Evolutionary conservation across 306 rosid genomes (phyloP), one percentile per base, ranked within the genome.

Genomic region (Gleditsia sinensis): DNA sequence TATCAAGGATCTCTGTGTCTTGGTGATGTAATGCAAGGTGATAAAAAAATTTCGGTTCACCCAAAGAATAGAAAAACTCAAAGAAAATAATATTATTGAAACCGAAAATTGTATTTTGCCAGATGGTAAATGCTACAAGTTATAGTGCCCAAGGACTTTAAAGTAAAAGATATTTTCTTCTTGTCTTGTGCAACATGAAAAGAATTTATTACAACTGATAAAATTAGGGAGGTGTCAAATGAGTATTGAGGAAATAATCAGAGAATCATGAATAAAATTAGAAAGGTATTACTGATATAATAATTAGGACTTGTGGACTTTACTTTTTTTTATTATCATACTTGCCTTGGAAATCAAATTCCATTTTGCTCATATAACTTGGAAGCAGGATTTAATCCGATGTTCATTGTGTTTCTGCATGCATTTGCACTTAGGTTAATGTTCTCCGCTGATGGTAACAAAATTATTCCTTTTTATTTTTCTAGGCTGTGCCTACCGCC

Each of bases 401-500:
- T n/a, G n/a, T n/a, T 17, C 19, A 25, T 5, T 65, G 9, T 67
- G 39, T 40, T 32, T 30, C 19, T 42, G 19, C 71, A 34, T 24
- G 30, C n/a, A 21, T 73, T 27, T 59, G 11, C 65, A 13, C 39
- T 71, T 24, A 21, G 13, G 9, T 36, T 39, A 16, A 6, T 60
- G 23, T 60, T 53, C 11, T 68, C 64, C 55, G 39, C 61, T 40
- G 63, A 37, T 24, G 63, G 21, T 59, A 42, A 71, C 45, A 9
- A 24, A 33, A 16, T 13, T 28, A 0, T 50, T 72, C 72, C 24
- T 70, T 67, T 77, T 66, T 67, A 17, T 19, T 81, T 69, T 24
- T 70, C 21, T 75, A 90, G 92, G 92, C 90, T 20, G 90, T 88
- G 70, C 96, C 95, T 54, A 83, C 95, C 32, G 82, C 95, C 23